phyloP scores from a whole-genome alignment of 2,329 filamentous ascomycete species.

The Penicillium hesseltinei region DNA sequence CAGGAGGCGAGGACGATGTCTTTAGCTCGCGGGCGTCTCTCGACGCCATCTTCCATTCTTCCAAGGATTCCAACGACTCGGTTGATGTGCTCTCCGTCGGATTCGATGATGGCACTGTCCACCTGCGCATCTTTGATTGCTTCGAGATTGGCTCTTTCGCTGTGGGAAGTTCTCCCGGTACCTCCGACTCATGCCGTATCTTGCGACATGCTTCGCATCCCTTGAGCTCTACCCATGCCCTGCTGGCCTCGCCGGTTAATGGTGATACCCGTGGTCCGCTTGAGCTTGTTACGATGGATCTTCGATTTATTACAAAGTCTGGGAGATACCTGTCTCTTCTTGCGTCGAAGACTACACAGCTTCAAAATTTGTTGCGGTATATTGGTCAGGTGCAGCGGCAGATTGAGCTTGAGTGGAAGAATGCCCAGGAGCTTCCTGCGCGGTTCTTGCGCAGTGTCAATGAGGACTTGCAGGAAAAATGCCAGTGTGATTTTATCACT shows the following conservation, averaged over 20 bases:
- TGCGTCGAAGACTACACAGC: constrained; percentile 78
- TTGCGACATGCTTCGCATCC: constrained; percentile 69
- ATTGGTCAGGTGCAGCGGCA: constrained; percentile 76
- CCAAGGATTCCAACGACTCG: constrained; percentile 66
- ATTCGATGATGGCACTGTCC: constrained; percentile 67
- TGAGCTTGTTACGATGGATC: constrained; percentile 71
- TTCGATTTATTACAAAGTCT: constrained; percentile 73
- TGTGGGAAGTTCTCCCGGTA: constrained; percentile 40
- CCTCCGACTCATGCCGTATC: constrained; percentile 41
- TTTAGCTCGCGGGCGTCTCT: constrained; percentile 69
- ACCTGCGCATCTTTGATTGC: constrained; percentile 81
- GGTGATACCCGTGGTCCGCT: constrained; percentile 43
- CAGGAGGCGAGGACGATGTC: constrained; percentile 60
- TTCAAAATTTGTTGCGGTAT: constrained; percentile 85
- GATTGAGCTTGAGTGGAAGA: constrained; percentile 79
- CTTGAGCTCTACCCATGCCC: constrained; percentile 69
- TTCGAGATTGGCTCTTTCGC: constrained; percentile 68
- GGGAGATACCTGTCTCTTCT: constrained; percentile 80
- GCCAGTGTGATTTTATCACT: constrained; percentile 65
- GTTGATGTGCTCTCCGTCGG: constrained; percentile 77
- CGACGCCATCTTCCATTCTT: constrained; percentile 66
- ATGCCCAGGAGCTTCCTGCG: constrained; percentile 72
- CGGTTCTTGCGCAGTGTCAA: constrained; percentile 77
- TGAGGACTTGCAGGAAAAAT: constrained; percentile 68
- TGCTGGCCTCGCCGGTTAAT: constrained; percentile 54